Evolutionary conservation across 306 rosid genomes (phyloP), one percentile per base, ranked within the genome.

Genomic region (Aeschynomene evenia): DNA sequence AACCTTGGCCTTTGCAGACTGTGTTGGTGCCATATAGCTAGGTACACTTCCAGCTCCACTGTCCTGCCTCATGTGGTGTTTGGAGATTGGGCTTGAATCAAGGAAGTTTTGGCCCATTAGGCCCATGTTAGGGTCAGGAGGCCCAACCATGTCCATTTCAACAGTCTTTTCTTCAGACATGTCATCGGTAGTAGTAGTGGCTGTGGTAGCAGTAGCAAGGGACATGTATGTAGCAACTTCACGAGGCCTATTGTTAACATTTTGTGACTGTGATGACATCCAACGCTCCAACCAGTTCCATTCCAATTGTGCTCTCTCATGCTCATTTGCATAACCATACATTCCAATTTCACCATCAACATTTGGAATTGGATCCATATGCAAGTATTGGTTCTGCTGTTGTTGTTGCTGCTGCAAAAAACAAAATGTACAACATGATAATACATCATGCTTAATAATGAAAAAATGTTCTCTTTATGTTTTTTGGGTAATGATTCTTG

Each of bases 211-310:
- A 2, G 31, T 2, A 4, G 31, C 40, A 2, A 71, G 83, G 18
- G 81, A 72, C 71, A 48, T 71, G 7, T 70, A 63, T 33, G 80
- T 53, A 33, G 71, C n/a, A n/a, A n/a, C 53, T 5, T 81, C 89
- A 10, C 66, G 77, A 6, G 87, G 62, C 40, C 75, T 80, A n/a
- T n/a, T n/a, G n/a, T n/a, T n/a, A 22, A 66, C 69, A 18, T 83
- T 65, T 34, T 65, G 20, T 40, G 87, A 86, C 22, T 88, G 89
- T 14, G 91, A 77, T 6, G 85, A 83, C 96, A 87, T 94, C 97
- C 96, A 94, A 37, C 84, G 77, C 53, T 94, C 96, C 11, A 94
- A 83, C 96, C 95, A 91, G 69, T 87, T 87, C 96, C 98, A 90
- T 53, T 88, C 95, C 86, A 87, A 53, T 31, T 88, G 86, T 23